phyloP scores from a whole-genome alignment of 2,329 filamentous ascomycete species.

The Alternaria sp. region DNA sequence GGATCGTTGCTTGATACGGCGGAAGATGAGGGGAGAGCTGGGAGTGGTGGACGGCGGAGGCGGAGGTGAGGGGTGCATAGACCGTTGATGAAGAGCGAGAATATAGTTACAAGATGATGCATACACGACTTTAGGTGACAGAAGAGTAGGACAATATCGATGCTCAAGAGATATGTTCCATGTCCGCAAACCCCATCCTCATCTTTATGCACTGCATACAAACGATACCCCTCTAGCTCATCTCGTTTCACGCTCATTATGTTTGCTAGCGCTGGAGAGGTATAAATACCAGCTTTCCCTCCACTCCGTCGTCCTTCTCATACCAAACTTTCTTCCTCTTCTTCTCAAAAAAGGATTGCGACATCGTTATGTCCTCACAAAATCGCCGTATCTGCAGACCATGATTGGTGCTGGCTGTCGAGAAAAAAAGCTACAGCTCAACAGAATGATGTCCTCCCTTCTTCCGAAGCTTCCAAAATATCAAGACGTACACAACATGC shows the following conservation, averaged over 20 bases:
- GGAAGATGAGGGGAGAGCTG: background rate
- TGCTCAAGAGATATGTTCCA: rapidly evolving
- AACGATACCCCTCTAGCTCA: background rate
- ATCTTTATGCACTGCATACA: background rate
- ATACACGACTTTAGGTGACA: background rate
- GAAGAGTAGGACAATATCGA: background rate
- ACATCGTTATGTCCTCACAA: too few relatives aligned
- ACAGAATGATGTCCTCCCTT: too few relatives aligned
- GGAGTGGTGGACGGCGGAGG: background rate
- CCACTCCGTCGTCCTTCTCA: background rate
- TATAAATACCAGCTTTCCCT: background rate
- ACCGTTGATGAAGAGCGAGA: background rate
- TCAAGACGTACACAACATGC: too few relatives aligned
- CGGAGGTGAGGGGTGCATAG: background rate
- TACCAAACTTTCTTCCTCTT: background rate
- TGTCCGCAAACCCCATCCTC: background rate
- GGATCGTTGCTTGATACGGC: too few relatives aligned
- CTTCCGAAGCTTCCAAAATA: background rate
- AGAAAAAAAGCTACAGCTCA: background rate
- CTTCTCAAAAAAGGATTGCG: background rate
- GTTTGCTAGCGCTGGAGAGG: background rate
- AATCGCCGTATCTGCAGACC: too few relatives aligned
- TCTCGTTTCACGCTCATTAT: background rate
- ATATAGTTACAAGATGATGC: background rate
- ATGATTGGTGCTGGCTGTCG: background rate